phyloP scores from a whole-genome alignment of 768 basidiomycete species.

The Mycena crocata region DNA sequence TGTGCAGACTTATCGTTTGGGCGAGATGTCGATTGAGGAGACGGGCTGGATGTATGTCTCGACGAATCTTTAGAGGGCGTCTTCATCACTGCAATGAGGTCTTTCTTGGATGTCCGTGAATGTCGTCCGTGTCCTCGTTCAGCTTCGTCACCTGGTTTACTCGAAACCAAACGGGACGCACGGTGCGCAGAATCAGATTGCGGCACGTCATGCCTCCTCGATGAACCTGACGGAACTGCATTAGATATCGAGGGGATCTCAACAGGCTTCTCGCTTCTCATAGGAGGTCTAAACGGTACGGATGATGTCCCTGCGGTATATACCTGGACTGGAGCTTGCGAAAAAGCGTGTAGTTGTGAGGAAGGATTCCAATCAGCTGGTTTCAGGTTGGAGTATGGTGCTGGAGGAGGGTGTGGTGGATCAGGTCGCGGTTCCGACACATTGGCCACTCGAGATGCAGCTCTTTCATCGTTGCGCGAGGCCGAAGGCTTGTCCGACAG shows the following conservation, averaged over 20 bases:
- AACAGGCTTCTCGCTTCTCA: slow-evolving; percentile 9
- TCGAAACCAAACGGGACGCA: background rate
- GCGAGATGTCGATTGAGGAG: slow-evolving; percentile 18
- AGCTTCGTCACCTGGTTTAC: slow-evolving; percentile 8
- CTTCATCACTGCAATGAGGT: slow-evolving; percentile 23
- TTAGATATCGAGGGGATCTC: slow-evolving; percentile 6
- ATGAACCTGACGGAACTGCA: background rate
- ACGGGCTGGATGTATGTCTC: slow-evolving; percentile 19
- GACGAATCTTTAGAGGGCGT: slow-evolving; percentile 31
- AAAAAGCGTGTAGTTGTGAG: slow-evolving; percentile 1
- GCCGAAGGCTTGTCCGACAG: slow-evolving; percentile 23
- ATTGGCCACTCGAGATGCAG: background rate
- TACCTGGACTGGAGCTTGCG: slow-evolving; percentile 25
- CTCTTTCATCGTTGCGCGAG: slow-evolving; percentile 13
- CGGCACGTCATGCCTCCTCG: slow-evolving; percentile 13
- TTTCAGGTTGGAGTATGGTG: background rate
- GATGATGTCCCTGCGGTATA: slow-evolving; percentile 16
- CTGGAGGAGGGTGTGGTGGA: slow-evolving; percentile 1
- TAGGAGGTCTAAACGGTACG: background rate
- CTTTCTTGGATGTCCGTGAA: slow-evolving; percentile 30
- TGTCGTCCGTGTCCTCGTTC: slow-evolving; percentile 5
- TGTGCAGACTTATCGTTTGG: slow-evolving; percentile 14
- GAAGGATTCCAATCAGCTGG: slow-evolving; percentile 13
- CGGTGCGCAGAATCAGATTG: slow-evolving; percentile 23
- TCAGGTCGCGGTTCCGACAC: background rate